Percentiles rank a stretch among this genome's conserved stretches.
Conservation (phyloP, 495 filamentous ascomycete species). For the Neurospora tetrasperma region DNA sequence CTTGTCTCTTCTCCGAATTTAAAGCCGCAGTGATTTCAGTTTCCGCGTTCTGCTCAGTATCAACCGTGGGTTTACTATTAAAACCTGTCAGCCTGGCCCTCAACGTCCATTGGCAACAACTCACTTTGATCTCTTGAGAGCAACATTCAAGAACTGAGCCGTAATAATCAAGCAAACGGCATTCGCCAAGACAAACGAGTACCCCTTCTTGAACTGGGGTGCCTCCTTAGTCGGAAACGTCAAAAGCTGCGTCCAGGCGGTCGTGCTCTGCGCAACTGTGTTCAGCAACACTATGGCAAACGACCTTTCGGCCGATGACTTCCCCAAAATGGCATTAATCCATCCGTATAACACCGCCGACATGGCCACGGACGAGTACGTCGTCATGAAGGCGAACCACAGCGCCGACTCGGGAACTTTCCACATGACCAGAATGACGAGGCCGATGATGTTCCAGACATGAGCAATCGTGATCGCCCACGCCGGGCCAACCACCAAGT, state of each 20-base stretch:
- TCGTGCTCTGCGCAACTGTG: constrained; percentile 22
- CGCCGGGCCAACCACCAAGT: constrained; percentile 27
- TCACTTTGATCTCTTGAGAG: constrained; percentile 20
- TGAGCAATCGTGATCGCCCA: constrained; percentile 26
- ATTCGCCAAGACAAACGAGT: constrained; percentile 37
- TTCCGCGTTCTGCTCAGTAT: not conserved
- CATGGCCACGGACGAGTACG: constrained; percentile 22
- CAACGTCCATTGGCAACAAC: not conserved
- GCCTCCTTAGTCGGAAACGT: constrained; percentile 25
- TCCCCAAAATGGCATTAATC: constrained; percentile 21
- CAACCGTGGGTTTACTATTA: not conserved
- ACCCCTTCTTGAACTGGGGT: constrained; percentile 39
- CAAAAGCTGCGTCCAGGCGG: constrained; percentile 31
- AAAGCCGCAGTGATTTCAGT: not conserved
- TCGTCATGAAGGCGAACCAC: constrained; percentile 37
- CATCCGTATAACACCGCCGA: constrained; percentile 26
- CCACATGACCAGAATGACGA: constrained; percentile 29
- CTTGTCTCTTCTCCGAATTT: not conserved
- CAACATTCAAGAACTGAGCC: constrained; percentile 26
- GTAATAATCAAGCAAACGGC: constrained; percentile 33
- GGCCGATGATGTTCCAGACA: constrained; percentile 20
- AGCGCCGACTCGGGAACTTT: constrained; percentile 35
- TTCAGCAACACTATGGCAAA: constrained; percentile 24
- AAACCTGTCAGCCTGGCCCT: not conserved
- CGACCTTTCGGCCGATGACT: constrained; percentile 21